phyloP scores from a whole-genome alignment of 78 protist species.

The Tieghemostelium lacteum region DNA sequence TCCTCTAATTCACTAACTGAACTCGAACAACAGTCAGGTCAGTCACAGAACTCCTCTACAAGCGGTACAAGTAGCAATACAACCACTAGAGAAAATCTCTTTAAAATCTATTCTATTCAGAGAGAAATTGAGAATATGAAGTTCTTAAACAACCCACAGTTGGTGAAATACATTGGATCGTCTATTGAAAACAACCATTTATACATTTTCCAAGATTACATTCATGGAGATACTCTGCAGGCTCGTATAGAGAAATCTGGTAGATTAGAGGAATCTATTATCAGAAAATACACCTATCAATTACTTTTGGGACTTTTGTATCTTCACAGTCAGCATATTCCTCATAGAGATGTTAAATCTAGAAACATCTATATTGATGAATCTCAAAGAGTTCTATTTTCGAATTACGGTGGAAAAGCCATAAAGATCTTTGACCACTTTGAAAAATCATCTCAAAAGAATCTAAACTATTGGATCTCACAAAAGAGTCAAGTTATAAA shows the following conservation, averaged over 20 bases:
- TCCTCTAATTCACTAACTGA: neutral
- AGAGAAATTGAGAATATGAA: slow-evolving; percentile 50
- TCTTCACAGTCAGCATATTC: slow-evolving; percentile 60
- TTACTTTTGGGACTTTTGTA: slow-evolving; percentile 26
- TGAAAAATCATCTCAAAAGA: slow-evolving; percentile 22
- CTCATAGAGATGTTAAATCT: slow-evolving; percentile 50
- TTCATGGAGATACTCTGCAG: neutral
- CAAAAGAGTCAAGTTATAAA: neutral
- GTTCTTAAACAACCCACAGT: slow-evolving; percentile 19
- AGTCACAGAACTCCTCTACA: too few relatives aligned
- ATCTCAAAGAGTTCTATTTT: neutral
- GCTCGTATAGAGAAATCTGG: neutral
- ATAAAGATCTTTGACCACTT: slow-evolving; percentile 33
- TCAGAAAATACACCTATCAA: slow-evolving; percentile 50
- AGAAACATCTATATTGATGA: slow-evolving; percentile 26
- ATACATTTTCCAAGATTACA: slow-evolving; percentile 40
- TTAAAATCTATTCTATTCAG: slow-evolving; percentile 16
- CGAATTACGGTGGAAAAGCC: slow-evolving; percentile 69
- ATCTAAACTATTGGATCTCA: slow-evolving; percentile 24
- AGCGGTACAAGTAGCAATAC: neutral
- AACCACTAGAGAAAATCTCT: neutral
- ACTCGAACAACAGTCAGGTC: neutral
- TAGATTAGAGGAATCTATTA: slow-evolving; percentile 1
- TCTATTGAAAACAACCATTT: slow-evolving; percentile 10
- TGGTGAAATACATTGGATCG: slow-evolving; percentile 30